phyloP scores from a whole-genome alignment of 352 stramenopile genomes.

The Globisporangium recalcitrans region DNA sequence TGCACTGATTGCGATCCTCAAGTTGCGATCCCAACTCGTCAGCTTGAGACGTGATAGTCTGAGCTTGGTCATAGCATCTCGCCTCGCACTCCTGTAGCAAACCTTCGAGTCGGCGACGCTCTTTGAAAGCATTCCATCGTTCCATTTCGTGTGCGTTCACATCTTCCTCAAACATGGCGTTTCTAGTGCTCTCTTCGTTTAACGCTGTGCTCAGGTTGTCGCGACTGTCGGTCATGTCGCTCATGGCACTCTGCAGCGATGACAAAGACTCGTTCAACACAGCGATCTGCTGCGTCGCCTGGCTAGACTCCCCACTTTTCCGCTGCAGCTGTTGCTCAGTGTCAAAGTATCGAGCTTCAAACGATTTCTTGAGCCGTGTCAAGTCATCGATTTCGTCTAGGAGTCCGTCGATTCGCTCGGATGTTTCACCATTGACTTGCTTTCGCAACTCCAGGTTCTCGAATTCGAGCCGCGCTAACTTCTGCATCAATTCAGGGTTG shows the following conservation, averaged over 20 bases:
- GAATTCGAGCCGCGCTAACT: constrained; percentile 45
- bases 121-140: not conserved
- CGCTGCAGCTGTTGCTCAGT: constrained; percentile 22
- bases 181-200: not conserved
- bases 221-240: not conserved
- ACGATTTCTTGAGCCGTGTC: constrained; percentile 59
- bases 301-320: constrained; percentile 8
- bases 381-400: constrained; percentile 55
- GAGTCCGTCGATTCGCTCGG: constrained; percentile 46
- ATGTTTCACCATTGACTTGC: constrained; percentile 47
- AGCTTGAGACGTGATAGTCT: not conserved
- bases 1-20: not conserved
- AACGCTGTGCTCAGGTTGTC: not conserved
- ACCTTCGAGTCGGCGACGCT: not conserved
- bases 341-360: constrained; percentile 67
- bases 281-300: constrained; percentile 8
- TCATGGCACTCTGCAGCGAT: not conserved
- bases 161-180: constrained; percentile 1
- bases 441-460: constrained; percentile 52
- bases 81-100: not conserved
- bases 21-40: not conserved
- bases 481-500: constrained; percentile 65
- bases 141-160: not conserved
- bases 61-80: not conserved
- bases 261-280: not conserved